A percentile compares a stretch with the other conserved stretches of the same genome.
These are phyloP conservation scores for Aurinia saxatilis DNA, from an alignment of 345 rosid genomes.

Conservation along the genomic window DNA sequence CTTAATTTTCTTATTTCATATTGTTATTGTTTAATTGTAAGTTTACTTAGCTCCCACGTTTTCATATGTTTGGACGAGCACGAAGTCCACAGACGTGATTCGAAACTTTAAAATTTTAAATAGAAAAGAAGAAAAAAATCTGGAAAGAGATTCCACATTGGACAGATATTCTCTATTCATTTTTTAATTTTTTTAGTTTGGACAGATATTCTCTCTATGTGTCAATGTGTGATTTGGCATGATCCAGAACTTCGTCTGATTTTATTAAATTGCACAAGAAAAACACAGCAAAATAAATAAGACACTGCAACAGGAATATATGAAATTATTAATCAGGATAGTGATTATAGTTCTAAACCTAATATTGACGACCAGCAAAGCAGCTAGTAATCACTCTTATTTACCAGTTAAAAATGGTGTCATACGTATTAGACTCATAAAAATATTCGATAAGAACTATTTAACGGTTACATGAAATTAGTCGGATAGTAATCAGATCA, in stretches of 20 bases:
- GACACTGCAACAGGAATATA: too few species aligned
- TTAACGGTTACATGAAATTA: too few species aligned
- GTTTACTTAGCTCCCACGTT: constrained; percentile 8
- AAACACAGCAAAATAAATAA: neutral
- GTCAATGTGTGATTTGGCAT: neutral
- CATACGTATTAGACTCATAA: too few species aligned
- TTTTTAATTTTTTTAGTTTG: too few species aligned
- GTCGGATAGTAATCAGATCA: too few species aligned
- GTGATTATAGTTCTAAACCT: too few species aligned
- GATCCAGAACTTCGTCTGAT: neutral
- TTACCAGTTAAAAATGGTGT: too few species aligned
- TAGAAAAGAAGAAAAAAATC: neutral
- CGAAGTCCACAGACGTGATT: constrained; percentile 19
- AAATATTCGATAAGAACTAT: too few species aligned
- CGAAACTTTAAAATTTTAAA: neutral
- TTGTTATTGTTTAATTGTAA: neutral
- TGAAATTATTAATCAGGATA: too few species aligned
- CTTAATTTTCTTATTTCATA: too few species aligned
- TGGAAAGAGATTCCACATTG: neutral
- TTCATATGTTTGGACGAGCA: constrained; percentile 18
- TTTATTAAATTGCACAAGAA: neutral
- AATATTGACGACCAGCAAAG: too few species aligned
- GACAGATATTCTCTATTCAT: neutral
- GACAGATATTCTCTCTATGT: neutral
- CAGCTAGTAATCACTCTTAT: too few species aligned